Evolutionary conservation across 164 flowering plant genomes (phyloP), one percentile per base, ranked within the genome.

Genomic region (Annona cherimola): DNA sequence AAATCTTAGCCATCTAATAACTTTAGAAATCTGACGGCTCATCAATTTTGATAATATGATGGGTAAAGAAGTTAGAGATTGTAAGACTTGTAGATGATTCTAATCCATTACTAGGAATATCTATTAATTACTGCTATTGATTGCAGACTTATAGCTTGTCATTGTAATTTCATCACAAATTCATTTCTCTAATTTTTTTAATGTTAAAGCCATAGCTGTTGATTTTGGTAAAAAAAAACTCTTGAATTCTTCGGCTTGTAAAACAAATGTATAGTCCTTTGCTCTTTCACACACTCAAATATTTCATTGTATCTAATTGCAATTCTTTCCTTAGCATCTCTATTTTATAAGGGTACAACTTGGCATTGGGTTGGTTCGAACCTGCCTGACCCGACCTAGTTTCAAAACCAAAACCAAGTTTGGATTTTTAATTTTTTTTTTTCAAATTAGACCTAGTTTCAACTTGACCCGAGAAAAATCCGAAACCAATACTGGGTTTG

Each of bases 181-280:
- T 64, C 11, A 41, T 42, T 67, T 66, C 55, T 3, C 41, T 55
- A 69, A 41, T n/a, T n/a, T 59, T 69, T 76, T 73, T 73, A 26
- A 55, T 71, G 35, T 55, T 71, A 67, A 79, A 84, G 87, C 82
- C 74, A 84, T 85, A 11, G 74, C 81, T 8, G 85, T 82, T 40
- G 87, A 84, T 74, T 80, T 84, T 68, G 85, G 85, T 44, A n/a
- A n/a, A 82, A 67, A 61, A 82, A 82, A 66, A 85, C 87, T 50
- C 68, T 84, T 65, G 83, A 84, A 64, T 80, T 77, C 46, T 71
- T 84, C 64, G 87, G 87, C 16, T 75, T 84, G 69, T 65, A 72
- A 43, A 79, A 79, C 60, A 75, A 74, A 8, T 64, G 74, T 18
- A 19, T 65, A 12, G 18, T 65, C 44, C 57, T 66, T 73, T 55